Conservation (phyloP, 805 yeast genomes). For the Ogataea saltuana region DNA sequence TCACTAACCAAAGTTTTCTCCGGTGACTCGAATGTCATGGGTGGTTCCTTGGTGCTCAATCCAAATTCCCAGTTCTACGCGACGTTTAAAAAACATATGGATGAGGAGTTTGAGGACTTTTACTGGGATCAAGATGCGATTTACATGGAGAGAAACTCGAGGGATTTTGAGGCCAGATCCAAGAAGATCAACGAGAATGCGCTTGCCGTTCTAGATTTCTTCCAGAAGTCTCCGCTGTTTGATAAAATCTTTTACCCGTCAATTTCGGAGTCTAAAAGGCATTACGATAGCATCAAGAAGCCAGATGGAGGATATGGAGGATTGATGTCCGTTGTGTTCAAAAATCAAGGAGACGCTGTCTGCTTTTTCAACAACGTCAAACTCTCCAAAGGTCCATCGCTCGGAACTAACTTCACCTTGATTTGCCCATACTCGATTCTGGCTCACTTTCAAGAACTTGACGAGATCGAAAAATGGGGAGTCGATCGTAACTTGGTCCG, state of each 20-base stretch:
- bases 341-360: constrained; percentile 61
- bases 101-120: constrained; percentile 63
- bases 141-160: constrained; percentile 85
- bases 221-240: constrained; percentile 53
- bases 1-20: constrained; percentile 90
- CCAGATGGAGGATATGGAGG: constrained; percentile 87
- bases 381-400: constrained; percentile 84
- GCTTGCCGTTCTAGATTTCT: constrained; percentile 52
- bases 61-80: constrained; percentile 55
- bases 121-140: constrained; percentile 96
- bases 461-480: constrained; percentile 78
- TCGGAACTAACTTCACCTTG: constrained; percentile 86
- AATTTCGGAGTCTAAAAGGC: constrained; percentile 48
- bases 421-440: constrained; percentile 88
- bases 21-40: constrained; percentile 95
- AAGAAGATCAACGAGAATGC: constrained; percentile 57
- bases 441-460: constrained; percentile 82
- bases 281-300: constrained; percentile 74
- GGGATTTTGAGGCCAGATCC: constrained; percentile 77
- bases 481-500: constrained; percentile 77
- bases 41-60: constrained; percentile 83
- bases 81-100: constrained; percentile 49
- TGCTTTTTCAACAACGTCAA: constrained; percentile 70
- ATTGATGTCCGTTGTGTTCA: constrained; percentile 70
- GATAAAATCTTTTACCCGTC: constrained; percentile 74